Percentiles rank a stretch among this genome's conserved stretches.
These are phyloP conservation scores for Syzygium aqueum DNA, from an alignment of 345 rosid species.

Conservation along the genomic window DNA sequence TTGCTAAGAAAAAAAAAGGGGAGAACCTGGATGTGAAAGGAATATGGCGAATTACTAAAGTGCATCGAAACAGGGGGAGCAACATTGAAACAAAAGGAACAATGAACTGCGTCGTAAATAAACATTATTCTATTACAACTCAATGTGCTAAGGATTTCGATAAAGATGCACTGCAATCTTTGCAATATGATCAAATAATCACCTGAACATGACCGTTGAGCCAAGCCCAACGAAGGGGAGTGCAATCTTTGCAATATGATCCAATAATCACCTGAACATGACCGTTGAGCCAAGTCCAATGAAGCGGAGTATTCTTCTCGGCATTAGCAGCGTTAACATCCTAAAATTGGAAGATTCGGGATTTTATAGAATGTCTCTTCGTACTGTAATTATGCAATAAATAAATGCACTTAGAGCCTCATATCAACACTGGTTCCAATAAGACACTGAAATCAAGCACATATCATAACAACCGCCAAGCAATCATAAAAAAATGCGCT, in stretches of 20 bases:
- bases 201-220: neutral
- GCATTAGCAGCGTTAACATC: constrained; percentile 41
- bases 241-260: no score
- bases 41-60: no score
- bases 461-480: neutral
- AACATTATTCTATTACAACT: no score
- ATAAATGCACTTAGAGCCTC: neutral
- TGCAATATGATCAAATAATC: neutral
- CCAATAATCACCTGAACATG: neutral
- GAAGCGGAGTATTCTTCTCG: constrained; percentile 78
- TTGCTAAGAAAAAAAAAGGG: no score
- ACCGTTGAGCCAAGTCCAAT: constrained; percentile 49
- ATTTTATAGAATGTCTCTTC: no score
- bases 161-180: neutral
- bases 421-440: neutral
- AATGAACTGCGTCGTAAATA: no score
- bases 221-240: no score
- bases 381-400: no score
- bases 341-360: neutral
- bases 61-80: no score
- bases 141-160: neutral
- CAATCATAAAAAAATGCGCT: neutral
- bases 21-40: no score
- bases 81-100: no score
- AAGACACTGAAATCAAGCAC: neutral